Base-by-base conservation (phyloP, 129 eudicot genomes). In the Solidago caesia region DNA sequence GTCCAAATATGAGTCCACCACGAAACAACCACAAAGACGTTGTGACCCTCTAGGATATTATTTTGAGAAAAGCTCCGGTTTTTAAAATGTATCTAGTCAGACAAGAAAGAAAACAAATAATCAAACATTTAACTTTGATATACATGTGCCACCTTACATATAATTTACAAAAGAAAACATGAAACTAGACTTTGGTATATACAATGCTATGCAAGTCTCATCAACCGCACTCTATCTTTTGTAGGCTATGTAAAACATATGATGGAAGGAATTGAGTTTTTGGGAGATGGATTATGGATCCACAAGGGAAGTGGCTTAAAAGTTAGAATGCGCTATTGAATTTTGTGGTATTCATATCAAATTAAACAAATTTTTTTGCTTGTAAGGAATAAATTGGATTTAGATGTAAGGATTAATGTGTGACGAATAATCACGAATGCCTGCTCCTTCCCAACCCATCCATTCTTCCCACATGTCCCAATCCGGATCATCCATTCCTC, bases 361-460 rank as follows among this genome's bases (percentile, higher is more conserved):
- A 33, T 33, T 33, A 33, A 33, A 33, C 39, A 33, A 33, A 0
- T 33, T 33, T 33, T 33, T 2, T 1, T 33, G 39, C 39, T 33
- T 33, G 39, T 33, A 33, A 3, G 3, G 2, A 33, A 33, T 33
- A 33, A 33, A 1, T 33, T 33, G 2, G 39, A 33, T 33, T 12
- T 62, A 92, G 62, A 87, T 89, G 68, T 87, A 92, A 42, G 97
- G 97, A 45, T 92, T 92, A 45, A 89, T 81, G 25, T 87, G 89
- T 12, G 97, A 87, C 0, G 96, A 72, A 67, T 89, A 92, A 62
- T 89, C 92, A 4, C 88, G 88, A 56, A 85, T 87, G 8, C 91
- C 87, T 1, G 93, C 93, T 2, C 97, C 97, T 85, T 92, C 96
- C 97, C 96, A 92, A 33, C 94, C 98, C 96, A 86, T 86, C 95